These are phyloP conservation scores for Lactarius tabidus DNA, from an alignment of 768 basidiomycete genomes.

Conservation along the genomic window DNA sequence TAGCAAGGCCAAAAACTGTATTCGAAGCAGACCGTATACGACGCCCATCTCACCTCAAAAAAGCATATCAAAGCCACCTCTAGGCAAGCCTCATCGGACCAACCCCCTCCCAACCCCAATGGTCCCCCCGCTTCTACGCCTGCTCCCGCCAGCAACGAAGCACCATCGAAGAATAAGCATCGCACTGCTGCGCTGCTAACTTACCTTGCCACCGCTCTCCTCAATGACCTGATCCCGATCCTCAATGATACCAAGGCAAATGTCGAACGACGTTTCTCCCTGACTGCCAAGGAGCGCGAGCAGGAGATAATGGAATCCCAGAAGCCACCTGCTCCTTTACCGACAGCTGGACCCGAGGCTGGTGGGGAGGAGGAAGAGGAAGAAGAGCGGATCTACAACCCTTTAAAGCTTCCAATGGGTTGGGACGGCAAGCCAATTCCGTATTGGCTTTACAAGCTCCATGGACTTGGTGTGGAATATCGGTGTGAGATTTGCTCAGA, in stretches of 20 bases:
- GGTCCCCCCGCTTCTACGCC: conserved; percentile 39
- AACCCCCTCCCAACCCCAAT: conserved; percentile 55
- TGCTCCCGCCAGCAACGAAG: conserved; percentile 31
- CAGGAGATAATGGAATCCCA: conserved; percentile 80
- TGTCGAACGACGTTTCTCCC: conserved; percentile 92
- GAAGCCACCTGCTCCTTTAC: conserved; percentile 45
- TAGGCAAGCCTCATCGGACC: conserved; percentile 52
- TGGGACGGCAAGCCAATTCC: conserved; percentile 99
- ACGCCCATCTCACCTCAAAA: conserved; percentile 92
- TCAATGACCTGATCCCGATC: conserved; percentile 57
- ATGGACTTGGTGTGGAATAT: conserved; percentile 97
- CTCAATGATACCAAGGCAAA: conserved; percentile 92
- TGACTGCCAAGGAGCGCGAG: conserved; percentile 97
- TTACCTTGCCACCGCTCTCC: conserved; percentile 61
- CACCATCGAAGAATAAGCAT: conserved; percentile 45
- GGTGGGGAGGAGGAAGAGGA: conserved; percentile 83
- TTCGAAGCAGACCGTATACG: conserved; percentile 96
- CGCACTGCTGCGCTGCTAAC: conserved; percentile 69
- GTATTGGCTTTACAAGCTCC: conserved; percentile 97
- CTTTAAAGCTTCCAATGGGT: conserved; percentile 90
- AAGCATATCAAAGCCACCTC: conserved; percentile 91
- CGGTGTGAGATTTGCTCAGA: conserved; percentile 97
- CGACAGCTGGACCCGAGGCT: conserved; percentile 42
- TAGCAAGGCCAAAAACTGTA: conserved; percentile 85
- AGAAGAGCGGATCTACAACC: conserved; percentile 97